phyloP scores from a whole-genome alignment of 2,329 filamentous ascomycete genomes.

The Annulohypoxylon truncatum region DNA sequence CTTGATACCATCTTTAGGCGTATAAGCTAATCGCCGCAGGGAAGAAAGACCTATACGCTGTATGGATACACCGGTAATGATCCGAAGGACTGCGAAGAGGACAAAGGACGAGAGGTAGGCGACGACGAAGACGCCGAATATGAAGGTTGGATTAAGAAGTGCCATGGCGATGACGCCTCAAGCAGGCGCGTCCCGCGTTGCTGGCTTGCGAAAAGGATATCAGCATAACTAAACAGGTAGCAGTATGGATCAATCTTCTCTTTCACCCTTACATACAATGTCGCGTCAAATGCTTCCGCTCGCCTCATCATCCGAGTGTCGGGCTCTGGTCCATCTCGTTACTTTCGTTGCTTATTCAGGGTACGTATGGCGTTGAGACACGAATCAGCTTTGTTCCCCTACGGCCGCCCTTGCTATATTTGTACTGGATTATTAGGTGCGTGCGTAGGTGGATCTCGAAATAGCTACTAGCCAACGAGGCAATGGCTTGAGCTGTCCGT shows the following conservation, averaged over 20 bases:
- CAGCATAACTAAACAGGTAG: slow-evolving; percentile 12
- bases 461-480: slow-evolving; percentile 11
- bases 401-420: slow-evolving; percentile 7
- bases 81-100: slow-evolving; percentile 90
- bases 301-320: slow-evolving; percentile 44
- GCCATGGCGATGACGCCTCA: slow-evolving; percentile 63
- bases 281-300: slow-evolving; percentile 38
- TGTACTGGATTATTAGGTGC: not conserved
- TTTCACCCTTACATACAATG: slow-evolving; percentile 43
- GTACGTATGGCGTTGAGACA: slow-evolving; percentile 16
- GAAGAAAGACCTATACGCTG: slow-evolving; percentile 95
- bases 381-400: slow-evolving; percentile 23
- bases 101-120: slow-evolving; percentile 93
- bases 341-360: slow-evolving; percentile 36
- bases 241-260: slow-evolving; percentile 2
- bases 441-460: slow-evolving; percentile 14
- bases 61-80: slow-evolving; percentile 93
- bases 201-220: slow-evolving; percentile 35
- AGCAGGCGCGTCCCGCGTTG: slow-evolving; percentile 45
- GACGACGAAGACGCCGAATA: slow-evolving; percentile 86
- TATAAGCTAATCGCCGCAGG: slow-evolving; percentile 89
- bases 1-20: slow-evolving; percentile 86
- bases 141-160: slow-evolving; percentile 79
- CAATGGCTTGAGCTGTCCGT: slow-evolving; percentile 11
- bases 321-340: slow-evolving; percentile 45